phyloP scores from a whole-genome alignment of 495 filamentous ascomycete genomes.

The Aspergillus mulundensis region DNA sequence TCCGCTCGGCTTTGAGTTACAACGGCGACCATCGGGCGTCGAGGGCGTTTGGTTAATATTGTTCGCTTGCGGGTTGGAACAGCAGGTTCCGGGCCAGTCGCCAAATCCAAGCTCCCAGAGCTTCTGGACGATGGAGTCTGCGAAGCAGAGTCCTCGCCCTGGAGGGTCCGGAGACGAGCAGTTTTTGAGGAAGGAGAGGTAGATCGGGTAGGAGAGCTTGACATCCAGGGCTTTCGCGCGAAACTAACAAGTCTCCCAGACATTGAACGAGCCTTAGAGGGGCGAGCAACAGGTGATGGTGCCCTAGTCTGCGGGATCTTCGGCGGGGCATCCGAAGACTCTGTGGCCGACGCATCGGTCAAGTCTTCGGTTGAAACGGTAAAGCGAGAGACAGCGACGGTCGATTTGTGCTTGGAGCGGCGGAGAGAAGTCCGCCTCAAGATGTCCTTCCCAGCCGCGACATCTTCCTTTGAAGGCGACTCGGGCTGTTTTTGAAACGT shows the following conservation, averaged over 20 bases:
- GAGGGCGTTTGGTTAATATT: constrained; percentile 40
- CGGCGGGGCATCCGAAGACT: constrained; percentile 15
- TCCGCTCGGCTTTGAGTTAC: constrained; percentile 45
- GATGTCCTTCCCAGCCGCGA: constrained; percentile 45
- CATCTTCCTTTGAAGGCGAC: constrained; percentile 41
- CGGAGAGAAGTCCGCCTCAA: constrained; percentile 42
- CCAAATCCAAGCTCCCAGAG: constrained; percentile 21
- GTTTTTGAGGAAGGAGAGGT: constrained; percentile 52
- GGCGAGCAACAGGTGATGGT: constrained; percentile 38
- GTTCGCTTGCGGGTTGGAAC: constrained; percentile 33
- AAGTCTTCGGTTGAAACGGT: constrained; percentile 38
- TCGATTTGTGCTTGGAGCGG: constrained; percentile 35
- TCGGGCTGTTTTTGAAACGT: constrained; percentile 30
- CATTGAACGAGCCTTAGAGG: constrained; percentile 48
- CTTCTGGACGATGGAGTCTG: constrained; percentile 15
- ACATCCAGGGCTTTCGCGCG: constrained; percentile 64
- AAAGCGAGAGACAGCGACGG: constrained; percentile 35
- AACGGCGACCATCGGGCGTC: constrained; percentile 51
- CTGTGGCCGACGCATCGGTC: constrained; percentile 21
- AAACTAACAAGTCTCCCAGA: constrained; percentile 64
- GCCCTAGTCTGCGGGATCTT: constrained; percentile 32
- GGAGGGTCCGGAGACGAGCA: constrained; percentile 32
- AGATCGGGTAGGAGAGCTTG: constrained; percentile 57
- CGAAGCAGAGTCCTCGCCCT: constrained; percentile 37
- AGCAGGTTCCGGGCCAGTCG: constrained; percentile 24